Evolutionary conservation across 352 stramenopile species (phyloP), one percentile per base, ranked within the genome.

Genomic region (Labyrinthula sp.): DNA sequence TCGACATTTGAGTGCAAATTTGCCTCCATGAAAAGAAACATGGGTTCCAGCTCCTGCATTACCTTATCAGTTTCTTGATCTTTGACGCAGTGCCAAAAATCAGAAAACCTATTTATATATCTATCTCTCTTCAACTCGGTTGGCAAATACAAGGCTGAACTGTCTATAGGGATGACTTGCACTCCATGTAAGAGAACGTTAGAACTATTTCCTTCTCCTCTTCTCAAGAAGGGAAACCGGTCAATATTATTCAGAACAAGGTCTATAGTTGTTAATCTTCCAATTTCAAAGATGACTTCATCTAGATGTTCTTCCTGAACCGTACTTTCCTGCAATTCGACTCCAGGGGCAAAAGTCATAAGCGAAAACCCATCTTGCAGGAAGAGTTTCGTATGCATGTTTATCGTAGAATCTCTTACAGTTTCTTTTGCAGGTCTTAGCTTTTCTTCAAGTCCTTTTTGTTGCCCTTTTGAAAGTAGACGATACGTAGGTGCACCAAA

Each of bases 171-270:
- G n/a, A n/a, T n/a, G n/a, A n/a, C n/a, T n/a, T n/a, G n/a, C n/a
- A n/a, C n/a, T n/a, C n/a, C n/a, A n/a, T n/a, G n/a, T n/a, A n/a
- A n/a, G n/a, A n/a, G n/a, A n/a, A 49, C 9, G 23, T 49, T 49
- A 20, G 30, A 30, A 15, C 17, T 7, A 20, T 49, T 49, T 20
- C 41, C 41, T 20, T 38, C 33, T 5, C 41, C 41, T 4, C 18
- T 33, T 15, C 41, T 30, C 22, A 49, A 33, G 18, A 34, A 21
- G 2, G 41, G 41, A 15, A 49, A 23, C 23, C 41, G 41, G 21
- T 49, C 41, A 4, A n/a, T n/a, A 20, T 49, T 49, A 22, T 49
- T 49, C 17, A 46, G 5, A 10, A 49, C 9, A 3, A 27, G 30
- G 23, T 49, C 41, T 6, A 34, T 23, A 5, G 41, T 34, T 12